Conservation (phyloP, 306 rosid species). For the Clitoria ternatea region DNA sequence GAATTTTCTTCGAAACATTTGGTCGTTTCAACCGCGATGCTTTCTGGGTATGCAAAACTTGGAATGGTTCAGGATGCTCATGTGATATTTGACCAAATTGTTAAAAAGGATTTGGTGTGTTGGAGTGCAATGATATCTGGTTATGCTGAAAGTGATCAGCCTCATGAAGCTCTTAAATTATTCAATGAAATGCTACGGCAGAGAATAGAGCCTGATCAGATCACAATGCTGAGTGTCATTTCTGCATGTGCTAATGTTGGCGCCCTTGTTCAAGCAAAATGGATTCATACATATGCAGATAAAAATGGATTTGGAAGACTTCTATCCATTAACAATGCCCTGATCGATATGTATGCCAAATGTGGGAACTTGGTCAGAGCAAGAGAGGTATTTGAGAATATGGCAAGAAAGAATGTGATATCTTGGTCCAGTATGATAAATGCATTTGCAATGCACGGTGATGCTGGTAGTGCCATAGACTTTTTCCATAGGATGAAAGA, state of each 20-base stretch:
- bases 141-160: constrained; percentile 66
- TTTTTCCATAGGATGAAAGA: constrained; percentile 62
- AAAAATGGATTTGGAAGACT: constrained; percentile 55
- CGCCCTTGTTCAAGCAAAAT: constrained; percentile 45
- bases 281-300: constrained; percentile 53
- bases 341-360: constrained; percentile 74
- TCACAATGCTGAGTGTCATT: constrained; percentile 72
- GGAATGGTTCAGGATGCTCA: constrained; percentile 58
- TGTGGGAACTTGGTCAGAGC: constrained; percentile 60
- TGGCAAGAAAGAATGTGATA: constrained; percentile 62
- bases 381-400: constrained; percentile 56
- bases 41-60: constrained; percentile 61
- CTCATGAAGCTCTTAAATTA: constrained; percentile 66
- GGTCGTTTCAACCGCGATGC: constrained; percentile 72
- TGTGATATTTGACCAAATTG: constrained; percentile 55
- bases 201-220: constrained; percentile 54
- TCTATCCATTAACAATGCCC: constrained; percentile 58
- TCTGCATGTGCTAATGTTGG: constrained; percentile 69
- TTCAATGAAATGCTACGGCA: constrained; percentile 53
- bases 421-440: constrained; percentile 80
- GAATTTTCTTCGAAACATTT: constrained; percentile 41
- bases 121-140: constrained; percentile 89
- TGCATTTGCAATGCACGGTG: constrained; percentile 78
- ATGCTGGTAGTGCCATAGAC: constrained; percentile 51
- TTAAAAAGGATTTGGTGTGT: constrained; percentile 63